Base-by-base conservation (phyloP, 805 yeast genomes). In the Diddensiella transvaalensis region DNA sequence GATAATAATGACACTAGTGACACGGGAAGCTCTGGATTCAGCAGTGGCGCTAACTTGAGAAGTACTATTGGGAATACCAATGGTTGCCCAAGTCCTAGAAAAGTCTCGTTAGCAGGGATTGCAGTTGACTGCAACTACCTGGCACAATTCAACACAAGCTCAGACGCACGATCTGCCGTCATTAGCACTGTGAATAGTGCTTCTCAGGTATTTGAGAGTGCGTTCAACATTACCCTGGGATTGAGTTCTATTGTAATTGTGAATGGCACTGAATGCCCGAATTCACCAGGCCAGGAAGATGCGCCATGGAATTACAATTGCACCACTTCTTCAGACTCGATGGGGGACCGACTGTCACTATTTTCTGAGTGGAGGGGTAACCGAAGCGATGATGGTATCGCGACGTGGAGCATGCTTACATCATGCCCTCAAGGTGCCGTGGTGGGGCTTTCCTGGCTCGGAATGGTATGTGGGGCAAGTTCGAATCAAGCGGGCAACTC, bases 381-480 rank as follows among this genome's bases (percentile, higher is more conserved):
- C 3, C 48, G 61, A 3, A 24, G 55, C 13, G 54, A 54, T 18
- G 70, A 67, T 41, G 63, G 64, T 6, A 48, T 64, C 17, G 72
- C 70, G 0, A 54, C 66, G 13, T 68, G 72, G 72, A 47, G 63
- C 2, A 51, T 68, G 19, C 46, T 67, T 40, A 67, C 72, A 1
- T 45, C 48, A 18, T 68, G 72, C 43, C 49, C 59, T 3, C 59
- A 64, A 23, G 66, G 63, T 3, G 56, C 65, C 1, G 61, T 66
- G 3, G 70, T 68, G 3, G 72, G 72, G 1, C 54, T 68, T 0
- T 58, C 71, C 4, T 67, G 71, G 72, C 56, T 65, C 18, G 68
- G 69, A 17, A 57, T 60, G 49, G 62, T 61, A 2, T 68, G 72
- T 52, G 49, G 47, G 11, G 52, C 57, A 11, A 24, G 48, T 17